phyloP scores from a whole-genome alignment of 2,329 filamentous ascomycete genomes.

The Pseudocercospora pini-densiflorae region DNA sequence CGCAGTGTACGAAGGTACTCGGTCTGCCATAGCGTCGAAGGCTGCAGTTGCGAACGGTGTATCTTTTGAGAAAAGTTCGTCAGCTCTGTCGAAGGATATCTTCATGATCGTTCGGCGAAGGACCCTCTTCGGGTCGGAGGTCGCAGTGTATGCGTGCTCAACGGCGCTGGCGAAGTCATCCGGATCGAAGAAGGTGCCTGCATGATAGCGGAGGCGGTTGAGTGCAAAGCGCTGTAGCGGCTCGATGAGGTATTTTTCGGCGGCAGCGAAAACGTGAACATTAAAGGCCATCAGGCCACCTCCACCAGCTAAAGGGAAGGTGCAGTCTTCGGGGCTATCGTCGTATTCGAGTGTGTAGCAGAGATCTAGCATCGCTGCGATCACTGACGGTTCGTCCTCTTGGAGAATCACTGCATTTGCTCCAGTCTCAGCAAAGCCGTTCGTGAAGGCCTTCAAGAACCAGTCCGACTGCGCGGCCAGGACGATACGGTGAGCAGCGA shows the following conservation, averaged over 20 bases:
- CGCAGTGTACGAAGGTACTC: neutral
- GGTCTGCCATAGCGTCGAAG: neutral
- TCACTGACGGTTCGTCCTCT: neutral
- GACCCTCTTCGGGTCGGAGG: neutral
- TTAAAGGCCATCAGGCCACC: slow-evolving; percentile 12
- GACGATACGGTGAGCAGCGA: neutral
- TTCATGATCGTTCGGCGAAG: neutral
- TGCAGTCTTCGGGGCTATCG: neutral
- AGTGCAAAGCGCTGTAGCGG: slow-evolving; percentile 1
- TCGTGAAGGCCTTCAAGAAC: slow-evolving; percentile 9
- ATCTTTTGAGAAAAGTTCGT: neutral
- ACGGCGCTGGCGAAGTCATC: neutral
- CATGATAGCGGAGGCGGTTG: neutral
- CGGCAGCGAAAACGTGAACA: slow-evolving; percentile 14
- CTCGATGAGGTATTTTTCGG: slow-evolving; percentile 20
- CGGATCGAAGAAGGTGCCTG: neutral
- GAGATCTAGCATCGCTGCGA: slow-evolving; percentile 5
- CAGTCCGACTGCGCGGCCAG: slow-evolving; percentile 4
- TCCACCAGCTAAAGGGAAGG: neutral
- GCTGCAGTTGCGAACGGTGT: neutral
- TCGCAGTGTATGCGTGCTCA: neutral
- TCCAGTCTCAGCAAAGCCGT: neutral
- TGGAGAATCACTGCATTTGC: neutral
- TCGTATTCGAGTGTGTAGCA: slow-evolving; percentile 14
- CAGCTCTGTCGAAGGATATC: neutral